Conservation (phyloP, 352 stramenopile genomes). For the Pythium dissimile region DNA sequence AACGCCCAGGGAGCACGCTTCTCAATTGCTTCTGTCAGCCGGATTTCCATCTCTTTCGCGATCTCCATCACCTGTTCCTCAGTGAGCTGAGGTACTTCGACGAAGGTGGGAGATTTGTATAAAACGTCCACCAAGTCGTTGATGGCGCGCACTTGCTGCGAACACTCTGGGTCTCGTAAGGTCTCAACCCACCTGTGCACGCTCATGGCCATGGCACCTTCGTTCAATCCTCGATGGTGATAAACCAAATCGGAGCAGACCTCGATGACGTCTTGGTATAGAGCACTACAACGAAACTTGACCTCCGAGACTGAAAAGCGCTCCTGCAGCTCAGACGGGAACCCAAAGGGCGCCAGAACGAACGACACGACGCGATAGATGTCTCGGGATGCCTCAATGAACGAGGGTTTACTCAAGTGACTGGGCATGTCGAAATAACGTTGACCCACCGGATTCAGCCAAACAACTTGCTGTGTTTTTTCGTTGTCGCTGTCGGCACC, state of each 20-base stretch:
- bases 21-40: conserved; percentile 36
- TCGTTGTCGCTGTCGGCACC: conserved; percentile 25
- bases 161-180: conserved; percentile 61
- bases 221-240: conserved; percentile 55
- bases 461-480: conserved; percentile 40
- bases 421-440: conserved; percentile 83
- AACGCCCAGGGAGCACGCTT: conserved; percentile 71
- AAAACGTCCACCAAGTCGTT: conserved; percentile 70
- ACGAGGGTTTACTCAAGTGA: conserved; percentile 59
- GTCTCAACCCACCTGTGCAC: conserved; percentile 86
- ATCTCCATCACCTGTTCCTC: conserved; percentile 47
- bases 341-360: conserved; percentile 76
- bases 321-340: conserved; percentile 52
- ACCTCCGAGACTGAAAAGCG: conserved; percentile 64
- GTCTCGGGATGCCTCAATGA: conserved; percentile 56
- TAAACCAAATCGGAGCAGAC: conserved; percentile 87
- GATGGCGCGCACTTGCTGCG: conserved; percentile 64
- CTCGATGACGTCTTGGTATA: conserved; percentile 85
- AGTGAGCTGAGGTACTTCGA: conserved; percentile 61
- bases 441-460: conserved; percentile 37
- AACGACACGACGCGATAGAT: conserved; percentile 82
- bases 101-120: conserved; percentile 57
- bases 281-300: conserved; percentile 63
- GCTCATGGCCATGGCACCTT: conserved; percentile 86
- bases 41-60: conserved; percentile 36